A percentile compares a stretch with the other conserved stretches of the same genome.
These are phyloP conservation scores for Penicillium macrosclerotiorum DNA, from an alignment of 495 filamentous ascomycete species.

Conservation along the genomic window DNA sequence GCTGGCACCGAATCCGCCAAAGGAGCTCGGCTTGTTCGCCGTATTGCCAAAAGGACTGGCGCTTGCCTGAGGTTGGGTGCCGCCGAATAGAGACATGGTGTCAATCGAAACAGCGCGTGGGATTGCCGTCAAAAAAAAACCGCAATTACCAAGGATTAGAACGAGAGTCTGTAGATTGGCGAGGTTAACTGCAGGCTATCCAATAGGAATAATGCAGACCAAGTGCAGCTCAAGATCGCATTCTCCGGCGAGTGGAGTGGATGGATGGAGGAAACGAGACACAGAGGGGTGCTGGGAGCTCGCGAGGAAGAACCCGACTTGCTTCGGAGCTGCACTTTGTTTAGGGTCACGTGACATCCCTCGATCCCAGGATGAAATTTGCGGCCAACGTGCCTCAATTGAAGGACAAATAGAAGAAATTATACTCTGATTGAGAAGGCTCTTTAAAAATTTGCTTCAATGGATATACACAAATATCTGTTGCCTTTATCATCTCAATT, in stretches of 20 bases:
- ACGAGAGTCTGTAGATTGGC: background rate
- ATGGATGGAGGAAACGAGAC: conserved; percentile 13
- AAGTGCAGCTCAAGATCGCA: conserved; percentile 10
- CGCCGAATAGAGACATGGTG: conserved; percentile 46
- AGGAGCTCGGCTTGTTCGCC: conserved; percentile 36
- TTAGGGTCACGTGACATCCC: conserved; percentile 35
- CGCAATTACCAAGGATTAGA: conserved; percentile 1
- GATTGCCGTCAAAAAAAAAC: conserved; percentile 21
- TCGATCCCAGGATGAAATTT: too few relatives aligned
- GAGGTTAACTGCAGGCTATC: background rate
- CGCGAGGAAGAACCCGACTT: conserved; percentile 16
- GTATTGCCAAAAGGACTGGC: conserved; percentile 30
- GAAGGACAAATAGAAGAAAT: too few relatives aligned
- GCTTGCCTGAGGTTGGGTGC: conserved; percentile 23
- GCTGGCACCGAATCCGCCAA: conserved; percentile 27
- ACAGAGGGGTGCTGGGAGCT: conserved; percentile 25
- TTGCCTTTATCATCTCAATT: background rate
- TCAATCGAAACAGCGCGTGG: conserved; percentile 16
- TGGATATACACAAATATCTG: too few relatives aligned
- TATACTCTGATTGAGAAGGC: too few relatives aligned
- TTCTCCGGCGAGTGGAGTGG: conserved; percentile 3
- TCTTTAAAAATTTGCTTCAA: too few relatives aligned
- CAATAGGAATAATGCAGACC: background rate
- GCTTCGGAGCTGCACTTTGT: conserved; percentile 29
- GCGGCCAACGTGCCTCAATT: too few relatives aligned